These are phyloP conservation scores for Phytophthora syringae DNA, from an alignment of 352 stramenopile genomes.

Conservation along the genomic window DNA sequence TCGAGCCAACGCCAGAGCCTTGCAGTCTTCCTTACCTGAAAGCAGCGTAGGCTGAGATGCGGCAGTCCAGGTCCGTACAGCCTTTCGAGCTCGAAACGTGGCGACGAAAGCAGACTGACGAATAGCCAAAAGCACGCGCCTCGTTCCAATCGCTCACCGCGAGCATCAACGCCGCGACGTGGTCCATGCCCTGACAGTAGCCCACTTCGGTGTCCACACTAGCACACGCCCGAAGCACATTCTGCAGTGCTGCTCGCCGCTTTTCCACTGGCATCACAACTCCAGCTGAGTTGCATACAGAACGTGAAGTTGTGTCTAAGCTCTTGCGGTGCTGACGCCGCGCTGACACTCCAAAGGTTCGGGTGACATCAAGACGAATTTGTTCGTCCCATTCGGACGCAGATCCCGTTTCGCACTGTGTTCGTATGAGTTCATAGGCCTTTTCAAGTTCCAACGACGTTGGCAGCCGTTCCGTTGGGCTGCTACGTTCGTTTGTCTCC, in stretches of 20 bases:
- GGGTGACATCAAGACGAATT: constrained; percentile 69
- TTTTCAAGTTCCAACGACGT: constrained; percentile 27
- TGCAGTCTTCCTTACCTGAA: constrained; percentile 54
- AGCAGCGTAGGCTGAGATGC: constrained; percentile 70
- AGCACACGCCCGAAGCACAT: constrained; percentile 69
- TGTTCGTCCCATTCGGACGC: constrained; percentile 58
- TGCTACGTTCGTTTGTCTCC: constrained; percentile 1
- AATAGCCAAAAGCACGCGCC: constrained; percentile 75
- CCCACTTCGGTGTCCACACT: constrained; percentile 74
- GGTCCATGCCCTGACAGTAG: constrained; percentile 83
- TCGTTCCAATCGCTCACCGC: constrained; percentile 74
- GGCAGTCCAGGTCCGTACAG: constrained; percentile 67
- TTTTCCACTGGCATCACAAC: constrained; percentile 35
- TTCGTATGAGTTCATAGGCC: constrained; percentile 61
- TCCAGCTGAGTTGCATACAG: constrained; percentile 19
- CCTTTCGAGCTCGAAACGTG: constrained; percentile 62
- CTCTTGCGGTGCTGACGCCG: constrained; percentile 44
- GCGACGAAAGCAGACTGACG: constrained; percentile 57
- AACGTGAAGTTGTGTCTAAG: constrained; percentile 13
- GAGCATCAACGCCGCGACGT: constrained; percentile 69
- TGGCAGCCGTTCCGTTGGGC: constrained; percentile 1
- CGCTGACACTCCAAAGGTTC: constrained; percentile 72
- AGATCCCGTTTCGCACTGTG: constrained; percentile 39
- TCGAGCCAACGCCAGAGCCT: background rate
- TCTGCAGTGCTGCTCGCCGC: constrained; percentile 50